A percentile compares a stretch with the other conserved stretches of the same genome.
Conservation (phyloP, 805 yeast species). For the Candida railenensis region DNA sequence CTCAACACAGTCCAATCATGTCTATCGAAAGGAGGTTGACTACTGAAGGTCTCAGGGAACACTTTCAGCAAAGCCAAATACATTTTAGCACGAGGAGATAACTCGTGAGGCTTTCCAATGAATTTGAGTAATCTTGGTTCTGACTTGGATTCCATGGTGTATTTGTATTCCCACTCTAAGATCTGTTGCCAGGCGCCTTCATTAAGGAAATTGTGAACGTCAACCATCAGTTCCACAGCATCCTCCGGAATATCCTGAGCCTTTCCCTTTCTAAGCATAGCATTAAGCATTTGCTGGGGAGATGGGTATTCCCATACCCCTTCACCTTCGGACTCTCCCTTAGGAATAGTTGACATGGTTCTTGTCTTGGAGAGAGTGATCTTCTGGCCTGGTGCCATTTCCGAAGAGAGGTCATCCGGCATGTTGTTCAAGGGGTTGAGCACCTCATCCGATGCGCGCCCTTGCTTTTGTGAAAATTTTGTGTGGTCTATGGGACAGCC, state of each 20-base stretch:
- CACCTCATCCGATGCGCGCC: slow-evolving; percentile 19
- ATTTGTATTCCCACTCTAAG: slow-evolving; percentile 81
- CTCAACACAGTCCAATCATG: slow-evolving; percentile 98
- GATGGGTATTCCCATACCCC: slow-evolving; percentile 99
- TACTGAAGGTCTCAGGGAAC: slow-evolving; percentile 70
- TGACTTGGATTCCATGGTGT: slow-evolving; percentile 51
- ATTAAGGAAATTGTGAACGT: slow-evolving; percentile 90
- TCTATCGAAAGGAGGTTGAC: slow-evolving; percentile 92
- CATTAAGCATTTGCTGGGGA: slow-evolving; percentile 98
- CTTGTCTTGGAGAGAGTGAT: slow-evolving; percentile 78
- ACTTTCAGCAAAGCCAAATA: slow-evolving; percentile 62
- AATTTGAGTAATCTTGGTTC: slow-evolving; percentile 81
- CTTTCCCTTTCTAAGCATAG: slow-evolving; percentile 94
- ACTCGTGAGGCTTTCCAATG: slow-evolving; percentile 87
- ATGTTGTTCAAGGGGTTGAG: slow-evolving; percentile 86
- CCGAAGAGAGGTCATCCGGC: slow-evolving; percentile 71
- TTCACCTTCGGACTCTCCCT: slow-evolving; percentile 61
- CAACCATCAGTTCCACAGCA: slow-evolving; percentile 96
- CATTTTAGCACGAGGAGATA: slow-evolving; percentile 81
- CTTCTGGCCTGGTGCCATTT: slow-evolving; percentile 76
- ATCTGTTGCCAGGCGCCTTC: slow-evolving; percentile 98
- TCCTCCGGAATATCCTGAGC: slow-evolving; percentile 87
- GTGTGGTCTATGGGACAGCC: slow-evolving; percentile 35
- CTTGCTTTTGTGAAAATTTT: slow-evolving; percentile 9
- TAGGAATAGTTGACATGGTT: slow-evolving; percentile 81